These are phyloP conservation scores for Beauveria varroae DNA, from an alignment of 2,329 filamentous ascomycete species.

Conservation along the genomic window DNA sequence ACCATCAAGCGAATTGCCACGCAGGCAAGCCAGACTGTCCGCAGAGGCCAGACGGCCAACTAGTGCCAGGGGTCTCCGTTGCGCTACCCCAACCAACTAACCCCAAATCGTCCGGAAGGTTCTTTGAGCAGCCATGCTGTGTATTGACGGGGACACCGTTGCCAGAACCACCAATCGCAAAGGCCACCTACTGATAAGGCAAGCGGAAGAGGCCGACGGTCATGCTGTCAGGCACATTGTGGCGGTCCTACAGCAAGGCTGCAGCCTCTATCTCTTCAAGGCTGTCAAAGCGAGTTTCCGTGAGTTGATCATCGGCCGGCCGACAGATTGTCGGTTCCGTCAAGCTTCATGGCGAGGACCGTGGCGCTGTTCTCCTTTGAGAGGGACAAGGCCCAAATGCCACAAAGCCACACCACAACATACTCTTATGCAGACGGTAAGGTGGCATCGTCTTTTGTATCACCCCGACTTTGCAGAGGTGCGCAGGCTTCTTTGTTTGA, in stretches of 20 bases:
- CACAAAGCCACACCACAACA: too few relatives aligned
- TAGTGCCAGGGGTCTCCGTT: too few relatives aligned
- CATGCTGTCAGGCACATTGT: background rate
- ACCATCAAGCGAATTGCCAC: background rate
- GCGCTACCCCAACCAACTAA: conserved; percentile 3
- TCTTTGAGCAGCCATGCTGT: conserved; percentile 3
- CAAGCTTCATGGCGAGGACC: background rate
- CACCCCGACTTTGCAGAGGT: too few relatives aligned
- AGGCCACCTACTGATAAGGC: conserved; percentile 12
- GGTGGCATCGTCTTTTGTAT: background rate
- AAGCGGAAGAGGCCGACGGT: background rate
- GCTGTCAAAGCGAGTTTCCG: background rate
- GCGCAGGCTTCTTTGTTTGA: too few relatives aligned
- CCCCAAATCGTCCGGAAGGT: background rate
- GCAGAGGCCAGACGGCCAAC: background rate
- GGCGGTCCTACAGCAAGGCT: too few relatives aligned
- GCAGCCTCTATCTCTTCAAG: background rate
- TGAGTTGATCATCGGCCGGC: background rate
- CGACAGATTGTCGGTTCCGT: background rate
- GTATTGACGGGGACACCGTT: conserved; percentile 11
- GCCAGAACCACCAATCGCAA: conserved; percentile 18
- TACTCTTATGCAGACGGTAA: background rate
- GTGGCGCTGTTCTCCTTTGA: background rate
- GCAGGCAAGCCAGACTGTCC: background rate
- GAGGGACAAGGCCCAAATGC: background rate